Percentiles rank a stretch among this genome's conserved stretches.
These are phyloP conservation scores for Ustilago bromivora DNA, from an alignment of 1,284 basidiomycete species.

Conservation along the genomic window DNA sequence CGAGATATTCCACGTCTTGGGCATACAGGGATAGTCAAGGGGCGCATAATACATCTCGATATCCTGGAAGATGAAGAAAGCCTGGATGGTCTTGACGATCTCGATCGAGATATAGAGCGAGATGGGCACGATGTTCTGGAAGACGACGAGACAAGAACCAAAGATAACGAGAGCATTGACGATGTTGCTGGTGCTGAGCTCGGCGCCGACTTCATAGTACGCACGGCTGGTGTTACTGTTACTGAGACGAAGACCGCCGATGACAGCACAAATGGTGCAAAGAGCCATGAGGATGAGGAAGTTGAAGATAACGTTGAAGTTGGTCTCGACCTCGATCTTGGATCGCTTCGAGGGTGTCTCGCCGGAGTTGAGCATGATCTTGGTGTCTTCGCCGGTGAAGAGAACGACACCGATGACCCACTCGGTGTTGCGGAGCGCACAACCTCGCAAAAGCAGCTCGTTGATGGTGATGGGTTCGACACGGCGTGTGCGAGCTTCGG, in stretches of 20 bases:
- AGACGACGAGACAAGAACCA: constrained; percentile 80
- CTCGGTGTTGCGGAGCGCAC: constrained; percentile 88
- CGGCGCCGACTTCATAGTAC: constrained; percentile 73
- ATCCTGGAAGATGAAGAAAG: constrained; percentile 94
- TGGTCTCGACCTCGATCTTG: constrained; percentile 98
- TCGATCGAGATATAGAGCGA: constrained; percentile 98
- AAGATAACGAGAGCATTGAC: constrained; percentile 90
- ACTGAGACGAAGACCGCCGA: constrained; percentile 80
- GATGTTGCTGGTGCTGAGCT: constrained; percentile 71
- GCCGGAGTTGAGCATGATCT: constrained; percentile 97
- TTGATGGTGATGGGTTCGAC: constrained; percentile 80
- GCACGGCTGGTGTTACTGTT: constrained; percentile 77
- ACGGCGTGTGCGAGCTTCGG: constrained; percentile 66
- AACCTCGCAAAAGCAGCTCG: constrained; percentile 91
- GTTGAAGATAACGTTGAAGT: constrained; percentile 96
- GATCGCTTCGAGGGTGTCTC: constrained; percentile 83
- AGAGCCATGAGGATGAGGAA: constrained; percentile 84
- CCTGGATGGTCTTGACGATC: constrained; percentile 96
- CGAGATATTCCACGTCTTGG: constrained; percentile 98
- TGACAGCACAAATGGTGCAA: constrained; percentile 79
- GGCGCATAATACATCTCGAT: constrained; percentile 95
- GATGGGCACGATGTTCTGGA: constrained; percentile 97
- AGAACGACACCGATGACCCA: constrained; percentile 95
- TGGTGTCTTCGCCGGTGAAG: constrained; percentile 94
- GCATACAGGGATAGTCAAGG: constrained; percentile 84